Evolutionary conservation across 202 grass and related monocot species (phyloP).

Genomic region (Dendrocalamus latiflorus): DNA sequence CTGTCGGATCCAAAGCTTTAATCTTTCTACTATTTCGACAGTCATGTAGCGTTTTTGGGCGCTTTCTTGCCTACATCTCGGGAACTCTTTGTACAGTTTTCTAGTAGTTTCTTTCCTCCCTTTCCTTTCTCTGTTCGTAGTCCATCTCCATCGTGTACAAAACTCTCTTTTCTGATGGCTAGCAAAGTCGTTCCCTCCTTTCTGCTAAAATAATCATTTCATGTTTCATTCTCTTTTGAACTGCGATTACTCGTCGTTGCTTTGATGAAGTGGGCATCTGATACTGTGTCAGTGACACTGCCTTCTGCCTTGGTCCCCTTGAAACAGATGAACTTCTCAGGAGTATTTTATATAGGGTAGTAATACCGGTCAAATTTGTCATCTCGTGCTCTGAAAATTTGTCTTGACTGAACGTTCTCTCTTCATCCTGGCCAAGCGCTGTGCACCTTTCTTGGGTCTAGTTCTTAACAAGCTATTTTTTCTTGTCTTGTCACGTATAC

Average conservation of each 20-base stretch:
- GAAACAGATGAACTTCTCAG: conserved; percentile 34
- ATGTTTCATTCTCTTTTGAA: not conserved
- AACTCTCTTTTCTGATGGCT: not conserved
- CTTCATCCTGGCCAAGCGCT: conserved; percentile 28
- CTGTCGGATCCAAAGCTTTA: not conserved
- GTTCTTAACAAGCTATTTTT: not conserved
- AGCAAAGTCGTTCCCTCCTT: not conserved
- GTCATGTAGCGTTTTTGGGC: not conserved
- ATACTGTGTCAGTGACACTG: conserved; percentile 32
- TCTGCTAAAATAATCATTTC: not conserved
- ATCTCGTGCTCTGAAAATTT: conserved; percentile 29
- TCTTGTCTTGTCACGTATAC: conserved; percentile 5
- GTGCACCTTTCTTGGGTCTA: conserved; percentile 26
- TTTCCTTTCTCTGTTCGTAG: not conserved
- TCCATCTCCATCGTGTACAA: not conserved
- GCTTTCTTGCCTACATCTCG: not conserved
- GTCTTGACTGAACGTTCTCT: conserved; percentile 22
- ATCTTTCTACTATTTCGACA: not conserved
- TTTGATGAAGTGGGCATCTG: conserved; percentile 5
- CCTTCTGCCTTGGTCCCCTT: conserved; percentile 31
- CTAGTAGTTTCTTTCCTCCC: not conserved
- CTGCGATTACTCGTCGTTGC: conserved; percentile 5
- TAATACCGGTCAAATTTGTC: conserved; percentile 53
- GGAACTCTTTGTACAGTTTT: not conserved
- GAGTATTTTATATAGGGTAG: conserved; percentile 23